These are phyloP conservation scores for Withania somnifera DNA, from an alignment of 305 asterid species.

Conservation along the genomic window DNA sequence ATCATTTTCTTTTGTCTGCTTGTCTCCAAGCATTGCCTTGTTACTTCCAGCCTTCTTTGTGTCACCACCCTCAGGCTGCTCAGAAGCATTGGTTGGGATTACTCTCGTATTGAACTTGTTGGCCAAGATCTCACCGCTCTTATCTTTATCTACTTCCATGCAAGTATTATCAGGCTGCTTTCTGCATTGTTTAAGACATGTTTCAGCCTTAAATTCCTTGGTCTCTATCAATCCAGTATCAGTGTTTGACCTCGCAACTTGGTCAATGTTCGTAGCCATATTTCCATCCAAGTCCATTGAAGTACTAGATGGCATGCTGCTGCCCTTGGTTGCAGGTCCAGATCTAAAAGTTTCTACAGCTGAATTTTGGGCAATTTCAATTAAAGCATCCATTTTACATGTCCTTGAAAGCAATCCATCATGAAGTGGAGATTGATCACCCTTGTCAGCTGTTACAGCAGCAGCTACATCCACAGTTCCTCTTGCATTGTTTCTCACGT, in stretches of 20 bases:
- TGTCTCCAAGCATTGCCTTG: conserved; percentile 21
- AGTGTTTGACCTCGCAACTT: conserved; percentile 22
- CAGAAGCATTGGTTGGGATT: conserved; percentile 22
- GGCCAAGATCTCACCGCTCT: conserved; percentile 13
- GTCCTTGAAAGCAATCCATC: conserved; percentile 27
- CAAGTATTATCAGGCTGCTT: conserved; percentile 21
- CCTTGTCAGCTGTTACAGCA: conserved; percentile 19
- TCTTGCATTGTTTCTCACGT: conserved; percentile 57
- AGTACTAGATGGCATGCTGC: conserved; percentile 16
- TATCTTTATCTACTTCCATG: conserved; percentile 10
- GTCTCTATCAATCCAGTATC: conserved; percentile 24
- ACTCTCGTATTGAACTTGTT: conserved; percentile 20
- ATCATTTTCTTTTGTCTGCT: conserved; percentile 23
- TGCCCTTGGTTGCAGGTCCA: conserved; percentile 23
- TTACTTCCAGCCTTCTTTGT: conserved; percentile 21
- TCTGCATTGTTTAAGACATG: conserved; percentile 18
- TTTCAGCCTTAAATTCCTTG: conserved; percentile 24
- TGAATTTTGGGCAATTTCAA: conserved; percentile 46
- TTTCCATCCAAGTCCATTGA: conserved; percentile 30
- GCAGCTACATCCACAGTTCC: conserved; percentile 30
- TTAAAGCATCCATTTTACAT: conserved; percentile 41
- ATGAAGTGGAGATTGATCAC: conserved; percentile 24
- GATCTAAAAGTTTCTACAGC: conserved; percentile 21
- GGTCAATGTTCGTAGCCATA: conserved; percentile 19
- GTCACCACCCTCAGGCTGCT: conserved; percentile 25